Evolutionary conservation across 331 rosid genomes (phyloP).

Genomic region (Malus hybrid): DNA sequence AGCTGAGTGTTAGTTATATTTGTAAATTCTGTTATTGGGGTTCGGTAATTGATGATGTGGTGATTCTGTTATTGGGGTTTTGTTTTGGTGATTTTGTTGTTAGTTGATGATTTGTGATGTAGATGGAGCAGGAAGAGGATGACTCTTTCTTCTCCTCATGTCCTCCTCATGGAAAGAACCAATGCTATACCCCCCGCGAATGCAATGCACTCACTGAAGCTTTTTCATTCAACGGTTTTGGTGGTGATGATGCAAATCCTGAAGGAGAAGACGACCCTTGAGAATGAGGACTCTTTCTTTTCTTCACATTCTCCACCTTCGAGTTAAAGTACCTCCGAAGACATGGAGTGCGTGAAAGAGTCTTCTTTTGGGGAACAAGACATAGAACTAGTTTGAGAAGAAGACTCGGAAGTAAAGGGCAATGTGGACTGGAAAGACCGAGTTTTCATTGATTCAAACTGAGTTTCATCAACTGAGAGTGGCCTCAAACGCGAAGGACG

Average conservation of each 20-base stretch:
- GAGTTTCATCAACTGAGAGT: constrained; percentile 64
- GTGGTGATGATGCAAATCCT: background rate
- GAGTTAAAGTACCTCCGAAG: constrained; percentile 19
- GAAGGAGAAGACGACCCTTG: constrained; percentile 21
- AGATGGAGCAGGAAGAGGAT: too few relatives aligned
- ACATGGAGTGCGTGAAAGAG: constrained; percentile 25
- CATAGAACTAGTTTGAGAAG: constrained; percentile 47
- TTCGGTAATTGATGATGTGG: too few relatives aligned
- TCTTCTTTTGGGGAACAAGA: constrained; percentile 28
- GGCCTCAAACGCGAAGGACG: constrained; percentile 52
- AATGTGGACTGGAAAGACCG: constrained; percentile 40
- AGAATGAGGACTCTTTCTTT: constrained; percentile 21
- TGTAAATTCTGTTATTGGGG: too few relatives aligned
- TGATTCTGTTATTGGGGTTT: too few relatives aligned
- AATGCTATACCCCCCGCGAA: constrained; percentile 24
- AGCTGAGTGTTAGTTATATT: too few relatives aligned
- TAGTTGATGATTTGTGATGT: too few relatives aligned
- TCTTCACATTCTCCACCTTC: constrained; percentile 14
- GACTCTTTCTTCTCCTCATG: constrained; percentile 18
- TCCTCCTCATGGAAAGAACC: constrained; percentile 36
- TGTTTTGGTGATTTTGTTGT: too few relatives aligned
- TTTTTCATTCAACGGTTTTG: constrained; percentile 16
- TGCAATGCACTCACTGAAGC: constrained; percentile 33
- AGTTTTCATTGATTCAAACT: constrained; percentile 45
- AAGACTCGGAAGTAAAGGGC: constrained; percentile 36